Evolutionary conservation across 306 rosid species (phyloP).

Genomic region (Inga laurina): DNA sequence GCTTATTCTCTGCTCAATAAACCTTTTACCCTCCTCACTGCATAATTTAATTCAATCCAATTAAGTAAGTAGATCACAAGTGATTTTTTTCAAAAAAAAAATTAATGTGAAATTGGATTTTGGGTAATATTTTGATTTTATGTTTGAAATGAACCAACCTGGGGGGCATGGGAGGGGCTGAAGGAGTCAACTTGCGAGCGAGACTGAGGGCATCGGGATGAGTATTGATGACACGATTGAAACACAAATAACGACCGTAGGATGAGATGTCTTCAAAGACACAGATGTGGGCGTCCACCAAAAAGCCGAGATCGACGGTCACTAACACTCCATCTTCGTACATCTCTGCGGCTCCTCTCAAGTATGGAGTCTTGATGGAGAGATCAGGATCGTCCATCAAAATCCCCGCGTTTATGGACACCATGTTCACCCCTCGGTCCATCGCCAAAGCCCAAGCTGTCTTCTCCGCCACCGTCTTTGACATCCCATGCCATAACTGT

Average conservation of each 20-base stretch:
- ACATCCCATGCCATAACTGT: conserved; percentile 93
- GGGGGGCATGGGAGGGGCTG: conserved; percentile 46
- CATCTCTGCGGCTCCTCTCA: conserved; percentile 98
- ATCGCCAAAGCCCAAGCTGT: conserved; percentile 88
- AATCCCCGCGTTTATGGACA: conserved; percentile 62
- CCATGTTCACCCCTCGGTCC: conserved; percentile 89
- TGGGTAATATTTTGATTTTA: too few relatives aligned
- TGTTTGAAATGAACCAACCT: conserved; percentile 38
- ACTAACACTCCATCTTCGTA: conserved; percentile 83
- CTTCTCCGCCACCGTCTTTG: conserved; percentile 82
- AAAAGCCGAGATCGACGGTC: conserved; percentile 65
- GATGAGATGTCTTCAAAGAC: conserved; percentile 76
- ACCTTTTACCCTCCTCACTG: conserved; percentile 58
- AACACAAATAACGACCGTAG: conserved; percentile 88
- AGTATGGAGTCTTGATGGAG: conserved; percentile 55
- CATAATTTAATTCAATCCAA: not conserved
- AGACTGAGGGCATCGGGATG: conserved; percentile 67
- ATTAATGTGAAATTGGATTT: too few relatives aligned
- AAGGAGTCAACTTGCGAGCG: conserved; percentile 57
- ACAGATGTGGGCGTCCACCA: conserved; percentile 69
- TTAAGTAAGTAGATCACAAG: not conserved
- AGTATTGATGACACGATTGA: conserved; percentile 61
- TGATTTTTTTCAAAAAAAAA: not conserved
- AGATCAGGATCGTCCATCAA: conserved; percentile 48
- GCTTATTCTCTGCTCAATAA: conserved; percentile 69